Percentiles rank a stretch among this genome's conserved stretches.
Conservation (phyloP, 2,329 filamentous ascomycete genomes). For the Neoarthrinium moseri region DNA sequence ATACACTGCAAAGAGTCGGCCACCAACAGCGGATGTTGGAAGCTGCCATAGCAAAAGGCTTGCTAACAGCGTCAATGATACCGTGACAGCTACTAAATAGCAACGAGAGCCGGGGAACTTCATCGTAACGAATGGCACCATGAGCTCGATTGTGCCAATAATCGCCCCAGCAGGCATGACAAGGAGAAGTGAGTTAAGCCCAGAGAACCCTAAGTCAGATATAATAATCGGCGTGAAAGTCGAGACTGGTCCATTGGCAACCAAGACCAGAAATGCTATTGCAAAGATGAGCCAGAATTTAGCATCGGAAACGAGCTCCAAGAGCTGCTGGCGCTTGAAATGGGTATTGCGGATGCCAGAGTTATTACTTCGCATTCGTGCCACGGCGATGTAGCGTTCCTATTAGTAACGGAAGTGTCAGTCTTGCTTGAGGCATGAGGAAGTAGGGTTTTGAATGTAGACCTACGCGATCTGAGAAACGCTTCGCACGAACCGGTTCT, state of each 20-base stretch:
- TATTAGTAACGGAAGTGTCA: background rate
- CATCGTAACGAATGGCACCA: background rate
- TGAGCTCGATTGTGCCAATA: background rate
- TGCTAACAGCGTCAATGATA: background rate
- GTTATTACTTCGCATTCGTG: constrained; percentile 16
- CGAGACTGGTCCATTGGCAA: constrained; percentile 25
- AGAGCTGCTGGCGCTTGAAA: constrained; percentile 15
- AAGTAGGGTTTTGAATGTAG: background rate
- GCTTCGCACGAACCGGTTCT: constrained; percentile 3
- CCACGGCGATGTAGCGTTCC: constrained; percentile 14
- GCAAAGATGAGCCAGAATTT: constrained; percentile 16
- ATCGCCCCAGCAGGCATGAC: constrained; percentile 3
- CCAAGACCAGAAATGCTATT: constrained; percentile 18
- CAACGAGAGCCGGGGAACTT: background rate
- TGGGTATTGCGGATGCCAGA: constrained; percentile 16
- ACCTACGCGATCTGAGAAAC: constrained; percentile 9
- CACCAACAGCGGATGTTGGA: background rate
- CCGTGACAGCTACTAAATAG: background rate
- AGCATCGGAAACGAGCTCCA: constrained; percentile 14
- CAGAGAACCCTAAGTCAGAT: constrained; percentile 26
- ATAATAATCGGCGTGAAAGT: constrained; percentile 16
- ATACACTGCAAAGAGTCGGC: background rate
- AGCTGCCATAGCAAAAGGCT: constrained; percentile 2
- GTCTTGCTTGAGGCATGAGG: too few species aligned
- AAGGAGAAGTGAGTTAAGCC: constrained; percentile 16